Evolutionary conservation across 768 basidiomycete genomes (phyloP).

Genomic region (Hebeloma cylindrosporum): DNA sequence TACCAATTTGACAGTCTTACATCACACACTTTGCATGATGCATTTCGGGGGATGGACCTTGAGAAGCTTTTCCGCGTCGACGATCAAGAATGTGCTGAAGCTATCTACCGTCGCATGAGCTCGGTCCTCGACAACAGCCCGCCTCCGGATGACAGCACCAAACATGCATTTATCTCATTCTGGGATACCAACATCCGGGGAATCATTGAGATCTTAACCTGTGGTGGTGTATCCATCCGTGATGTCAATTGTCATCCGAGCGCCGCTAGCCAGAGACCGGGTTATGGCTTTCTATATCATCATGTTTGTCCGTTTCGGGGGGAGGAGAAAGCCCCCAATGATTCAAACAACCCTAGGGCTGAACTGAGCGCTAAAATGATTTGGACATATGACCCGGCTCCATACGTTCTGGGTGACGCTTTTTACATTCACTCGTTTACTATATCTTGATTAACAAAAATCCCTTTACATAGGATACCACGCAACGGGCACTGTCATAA

Average conservation of each 20-base stretch:
- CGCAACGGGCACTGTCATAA: constrained; percentile 14
- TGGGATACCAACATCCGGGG: constrained; percentile 27
- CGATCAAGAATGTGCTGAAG: too few relatives aligned
- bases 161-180: constrained; percentile 16
- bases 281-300: constrained; percentile 19
- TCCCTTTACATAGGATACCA: constrained; percentile 19
- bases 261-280: constrained; percentile 19
- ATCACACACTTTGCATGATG: too few relatives aligned
- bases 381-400: constrained; percentile 25
- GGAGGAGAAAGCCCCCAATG: constrained; percentile 21
- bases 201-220: constrained; percentile 20
- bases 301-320: constrained; percentile 24
- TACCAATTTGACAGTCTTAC: too few relatives aligned
- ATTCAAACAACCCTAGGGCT: constrained; percentile 16
- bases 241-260: constrained; percentile 17
- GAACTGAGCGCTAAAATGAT: constrained; percentile 20
- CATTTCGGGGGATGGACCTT: too few relatives aligned
- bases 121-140: too few relatives aligned
- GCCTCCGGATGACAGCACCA: too few relatives aligned
- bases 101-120: too few relatives aligned
- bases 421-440: constrained; percentile 42
- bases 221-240: constrained; percentile 19
- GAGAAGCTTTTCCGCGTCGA: too few relatives aligned
- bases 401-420: constrained; percentile 24
- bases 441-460: background rate